These are phyloP conservation scores for Trichosanthes truncata DNA, from an alignment of 306 rosid genomes.

Conservation along the genomic window DNA sequence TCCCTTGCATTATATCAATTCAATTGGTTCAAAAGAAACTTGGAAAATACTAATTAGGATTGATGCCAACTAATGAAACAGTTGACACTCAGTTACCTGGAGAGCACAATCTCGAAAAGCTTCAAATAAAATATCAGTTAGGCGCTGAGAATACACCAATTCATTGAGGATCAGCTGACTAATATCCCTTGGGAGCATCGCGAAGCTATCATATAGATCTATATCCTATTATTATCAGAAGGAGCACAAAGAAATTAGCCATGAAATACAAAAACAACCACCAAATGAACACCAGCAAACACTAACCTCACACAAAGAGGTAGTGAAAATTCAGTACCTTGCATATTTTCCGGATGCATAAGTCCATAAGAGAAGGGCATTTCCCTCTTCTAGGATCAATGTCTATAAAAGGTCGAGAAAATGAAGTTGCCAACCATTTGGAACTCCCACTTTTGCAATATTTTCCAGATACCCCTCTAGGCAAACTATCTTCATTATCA, in stretches of 20 bases:
- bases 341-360: slow-evolving; percentile 49
- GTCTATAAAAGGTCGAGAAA: slow-evolving; percentile 41
- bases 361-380: slow-evolving; percentile 58
- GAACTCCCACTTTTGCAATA: slow-evolving; percentile 81
- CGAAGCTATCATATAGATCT: slow-evolving; percentile 37
- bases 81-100: slow-evolving; percentile 46
- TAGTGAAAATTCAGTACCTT: slow-evolving; percentile 33
- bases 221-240: slow-evolving; percentile 60
- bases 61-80: slow-evolving; percentile 1
- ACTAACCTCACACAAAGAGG: neutral
- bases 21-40: neutral
- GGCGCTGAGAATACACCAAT: slow-evolving; percentile 41
- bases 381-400: slow-evolving; percentile 38
- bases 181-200: slow-evolving; percentile 76
- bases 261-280: neutral
- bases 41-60: neutral
- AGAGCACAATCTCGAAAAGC: slow-evolving; percentile 84
- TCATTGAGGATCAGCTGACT: slow-evolving; percentile 80
- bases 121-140: slow-evolving; percentile 40
- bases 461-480: slow-evolving; percentile 38
- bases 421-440: slow-evolving; percentile 75
- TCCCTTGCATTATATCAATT: slow-evolving; percentile 10
- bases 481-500: slow-evolving; percentile 36
- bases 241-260: slow-evolving; percentile 18
- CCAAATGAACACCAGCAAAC: neutral